Base-by-base conservation (phyloP, 2,329 filamentous ascomycete species). In the Ceratocystis harringtonii region DNA sequence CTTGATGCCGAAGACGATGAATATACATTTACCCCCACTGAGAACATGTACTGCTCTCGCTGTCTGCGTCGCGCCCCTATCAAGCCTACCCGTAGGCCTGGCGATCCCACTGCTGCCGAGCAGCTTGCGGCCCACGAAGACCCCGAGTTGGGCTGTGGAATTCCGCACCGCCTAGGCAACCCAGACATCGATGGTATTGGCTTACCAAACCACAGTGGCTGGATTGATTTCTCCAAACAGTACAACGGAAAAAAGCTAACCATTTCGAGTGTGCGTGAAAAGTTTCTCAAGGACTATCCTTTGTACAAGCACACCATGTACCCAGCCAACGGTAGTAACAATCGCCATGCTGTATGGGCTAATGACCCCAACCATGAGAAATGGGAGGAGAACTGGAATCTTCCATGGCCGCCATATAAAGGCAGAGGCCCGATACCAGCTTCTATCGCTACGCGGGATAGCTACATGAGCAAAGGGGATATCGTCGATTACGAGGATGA, bases 341-440 rank as follows among this genome's bases (percentile, higher is more conserved):
- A 61, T 22, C 61, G 63, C 41, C 60, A 30, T 41, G 63, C 63
- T 25, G 58, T 69, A 30, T 68, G 68, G 68, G 61, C 61, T 22
- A 36, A 62, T 48, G 61, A 69, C 32, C 66, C 68, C 19, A 68
- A 68, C 45, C 28, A 68, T 36, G 15, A 43, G 1, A 50, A 45
- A 2, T 61, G 61, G 60, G 30, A 44, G 7, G 25, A 36, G 1
- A 61, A 63, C 60, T 67, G 67, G 67, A 62, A 19, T 32, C 48
- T 68, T 60, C 65, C 67, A 22, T 68, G 67, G 67, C 67, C 67
- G 7, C 65, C 67, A 2, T 68, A 66, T 28, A 61, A 61, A 44
- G 67, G 67, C 43, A 15, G 61, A 2, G 66, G 61, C 2, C 64
- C 55, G 12, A 63, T 68, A 7, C 64, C 66, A 15, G 44, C 36